Evolutionary conservation across 2,329 filamentous ascomycete species (phyloP).

Genomic region (Cladosporium sp.): DNA sequence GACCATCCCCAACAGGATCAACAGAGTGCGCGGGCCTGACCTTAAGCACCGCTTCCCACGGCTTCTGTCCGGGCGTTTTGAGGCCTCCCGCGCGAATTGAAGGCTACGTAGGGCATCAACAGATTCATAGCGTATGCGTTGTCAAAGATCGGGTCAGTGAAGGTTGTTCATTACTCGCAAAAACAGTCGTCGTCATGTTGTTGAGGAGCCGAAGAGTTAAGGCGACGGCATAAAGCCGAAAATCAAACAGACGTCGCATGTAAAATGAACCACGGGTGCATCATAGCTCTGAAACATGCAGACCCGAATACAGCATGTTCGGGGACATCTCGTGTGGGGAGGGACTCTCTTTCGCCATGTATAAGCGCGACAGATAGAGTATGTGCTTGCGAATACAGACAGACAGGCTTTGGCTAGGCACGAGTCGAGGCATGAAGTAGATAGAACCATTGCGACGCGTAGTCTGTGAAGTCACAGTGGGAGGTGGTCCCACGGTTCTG

Average conservation of each 20-base stretch:
- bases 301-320: conserved; percentile 3
- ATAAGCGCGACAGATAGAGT: background rate
- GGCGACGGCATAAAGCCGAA: background rate
- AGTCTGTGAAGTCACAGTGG: conserved; percentile 2
- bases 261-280: background rate
- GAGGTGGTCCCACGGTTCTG: conserved; percentile 3
- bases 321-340: background rate
- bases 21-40: conserved; percentile 18
- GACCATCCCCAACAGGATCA: conserved; percentile 14
- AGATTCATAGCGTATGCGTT: conserved; percentile 12
- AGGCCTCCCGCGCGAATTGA: background rate
- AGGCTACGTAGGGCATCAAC: conserved; percentile 12
- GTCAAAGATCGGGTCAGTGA: background rate
- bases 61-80: conserved; percentile 7
- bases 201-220: conserved; percentile 8
- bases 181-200: background rate
- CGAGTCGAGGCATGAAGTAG: conserved; percentile 4
- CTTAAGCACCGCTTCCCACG: background rate
- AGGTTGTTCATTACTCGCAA: background rate
- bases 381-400: background rate
- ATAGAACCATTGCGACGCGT: background rate
- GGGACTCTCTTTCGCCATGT: background rate
- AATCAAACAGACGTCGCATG: conserved; percentile 1
- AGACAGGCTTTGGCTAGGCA: conserved; percentile 6
- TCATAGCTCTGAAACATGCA: conserved; percentile 20